Conservation (phyloP, 805 yeast species). For the Pichia paraexigua region DNA sequence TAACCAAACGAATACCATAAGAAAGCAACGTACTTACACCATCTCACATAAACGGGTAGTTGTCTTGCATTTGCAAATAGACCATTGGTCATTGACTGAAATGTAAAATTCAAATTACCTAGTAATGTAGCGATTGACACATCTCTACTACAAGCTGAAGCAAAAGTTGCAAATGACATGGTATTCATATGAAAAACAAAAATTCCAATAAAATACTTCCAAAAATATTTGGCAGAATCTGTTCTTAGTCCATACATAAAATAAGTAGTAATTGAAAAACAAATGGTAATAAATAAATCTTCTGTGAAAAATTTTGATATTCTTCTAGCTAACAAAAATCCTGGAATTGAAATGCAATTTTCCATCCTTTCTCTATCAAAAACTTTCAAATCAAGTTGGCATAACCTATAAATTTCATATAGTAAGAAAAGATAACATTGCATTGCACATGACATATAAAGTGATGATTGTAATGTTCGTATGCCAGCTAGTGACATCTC, state of each 20-base stretch:
- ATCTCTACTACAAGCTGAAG: slow-evolving; percentile 51
- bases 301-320: slow-evolving; percentile 59
- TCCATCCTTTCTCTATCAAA: slow-evolving; percentile 67
- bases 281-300: slow-evolving; percentile 54
- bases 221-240: slow-evolving; percentile 41
- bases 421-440: slow-evolving; percentile 49
- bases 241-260: slow-evolving; percentile 70
- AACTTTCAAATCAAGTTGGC: slow-evolving; percentile 44
- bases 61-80: slow-evolving; percentile 64
- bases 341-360: slow-evolving; percentile 54
- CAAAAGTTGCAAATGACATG: slow-evolving; percentile 44
- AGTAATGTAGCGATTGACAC: slow-evolving; percentile 54
- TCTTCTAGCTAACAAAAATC: slow-evolving; percentile 60
- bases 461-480: slow-evolving; percentile 45
- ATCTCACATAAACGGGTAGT: slow-evolving; percentile 79
- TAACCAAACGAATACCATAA: slow-evolving; percentile 77
- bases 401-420: slow-evolving; percentile 52
- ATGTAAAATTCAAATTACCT: slow-evolving; percentile 57
- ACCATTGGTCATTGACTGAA: slow-evolving; percentile 75
- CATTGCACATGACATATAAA: slow-evolving; percentile 45
- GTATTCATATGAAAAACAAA: slow-evolving; percentile 51
- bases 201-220: slow-evolving; percentile 51
- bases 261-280: slow-evolving; percentile 55
- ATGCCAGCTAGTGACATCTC: slow-evolving; percentile 54
- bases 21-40: slow-evolving; percentile 73